Conservation (phyloP, 306 rosid species). For the Cajanus cajan region DNA sequence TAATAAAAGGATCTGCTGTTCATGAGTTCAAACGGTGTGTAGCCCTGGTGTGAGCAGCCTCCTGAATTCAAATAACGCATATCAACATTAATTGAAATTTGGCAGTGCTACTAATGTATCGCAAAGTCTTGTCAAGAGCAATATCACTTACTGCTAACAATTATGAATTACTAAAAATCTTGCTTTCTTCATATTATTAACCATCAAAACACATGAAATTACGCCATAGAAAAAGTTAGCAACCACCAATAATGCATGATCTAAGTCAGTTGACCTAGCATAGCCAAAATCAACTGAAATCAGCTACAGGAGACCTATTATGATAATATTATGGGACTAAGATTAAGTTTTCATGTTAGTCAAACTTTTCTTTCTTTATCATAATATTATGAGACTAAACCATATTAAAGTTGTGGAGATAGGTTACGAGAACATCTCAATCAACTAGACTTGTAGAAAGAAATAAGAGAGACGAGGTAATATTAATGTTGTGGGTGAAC, state of each 20-base stretch:
- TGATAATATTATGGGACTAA: no score
- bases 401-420: no score
- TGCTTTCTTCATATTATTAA: background rate
- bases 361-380: slow-evolving; percentile 1
- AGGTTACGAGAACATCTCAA: no score
- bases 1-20: background rate
- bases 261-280: background rate
- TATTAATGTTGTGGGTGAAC: no score
- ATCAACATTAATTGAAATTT: background rate
- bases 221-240: background rate
- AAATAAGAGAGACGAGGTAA: no score
- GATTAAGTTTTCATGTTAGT: slow-evolving; percentile 2
- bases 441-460: no score
- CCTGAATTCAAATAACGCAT: background rate
- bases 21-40: background rate
- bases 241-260: background rate
- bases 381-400: no score
- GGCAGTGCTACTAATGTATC: background rate
- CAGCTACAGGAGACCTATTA: background rate
- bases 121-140: background rate
- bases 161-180: background rate
- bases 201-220: background rate
- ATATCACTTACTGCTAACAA: background rate
- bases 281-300: slow-evolving; percentile 6
- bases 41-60: background rate